These are phyloP conservation scores for Ambispora gerdemannii DNA, from an alignment of 192 early-diverging fungal species.

Conservation along the genomic window DNA sequence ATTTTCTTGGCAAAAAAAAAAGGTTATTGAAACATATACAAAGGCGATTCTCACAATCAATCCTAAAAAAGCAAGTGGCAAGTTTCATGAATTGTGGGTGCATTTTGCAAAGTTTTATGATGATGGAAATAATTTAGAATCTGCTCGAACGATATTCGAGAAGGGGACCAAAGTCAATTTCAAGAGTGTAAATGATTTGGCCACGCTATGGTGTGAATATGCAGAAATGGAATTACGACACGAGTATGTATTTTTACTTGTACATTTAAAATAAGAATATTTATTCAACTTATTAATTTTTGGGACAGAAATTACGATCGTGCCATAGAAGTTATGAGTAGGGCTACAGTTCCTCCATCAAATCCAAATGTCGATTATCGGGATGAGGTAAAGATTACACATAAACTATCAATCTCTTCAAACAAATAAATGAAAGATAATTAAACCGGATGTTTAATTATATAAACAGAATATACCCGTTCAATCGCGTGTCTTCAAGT, in stretches of 20 bases:
- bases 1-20: constrained; percentile 9
- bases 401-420: background rate
- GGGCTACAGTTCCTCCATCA: constrained; percentile 70
- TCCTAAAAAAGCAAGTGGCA: constrained; percentile 76
- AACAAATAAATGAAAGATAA: background rate
- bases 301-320: constrained; percentile 51
- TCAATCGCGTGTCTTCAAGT: constrained; percentile 81
- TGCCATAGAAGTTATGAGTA: constrained; percentile 79
- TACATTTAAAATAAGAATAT: background rate
- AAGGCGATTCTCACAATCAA: constrained; percentile 69
- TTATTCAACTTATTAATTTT: background rate
- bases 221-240: constrained; percentile 79
- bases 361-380: constrained; percentile 61
- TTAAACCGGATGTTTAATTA: background rate
- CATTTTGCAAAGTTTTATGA: constrained; percentile 83
- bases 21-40: constrained; percentile 71
- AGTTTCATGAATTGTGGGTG: constrained; percentile 77
- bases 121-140: constrained; percentile 52
- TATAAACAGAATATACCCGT: constrained; percentile 55
- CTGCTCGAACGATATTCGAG: constrained; percentile 78
- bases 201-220: constrained; percentile 86
- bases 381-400: constrained; percentile 61
- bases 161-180: constrained; percentile 78
- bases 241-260: constrained; percentile 37
- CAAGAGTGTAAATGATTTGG: constrained; percentile 79